Evolutionary conservation across 2,329 filamentous ascomycete genomes (phyloP), one percentile per base, ranked within the genome.

Genomic region (Fusarium papillatum): DNA sequence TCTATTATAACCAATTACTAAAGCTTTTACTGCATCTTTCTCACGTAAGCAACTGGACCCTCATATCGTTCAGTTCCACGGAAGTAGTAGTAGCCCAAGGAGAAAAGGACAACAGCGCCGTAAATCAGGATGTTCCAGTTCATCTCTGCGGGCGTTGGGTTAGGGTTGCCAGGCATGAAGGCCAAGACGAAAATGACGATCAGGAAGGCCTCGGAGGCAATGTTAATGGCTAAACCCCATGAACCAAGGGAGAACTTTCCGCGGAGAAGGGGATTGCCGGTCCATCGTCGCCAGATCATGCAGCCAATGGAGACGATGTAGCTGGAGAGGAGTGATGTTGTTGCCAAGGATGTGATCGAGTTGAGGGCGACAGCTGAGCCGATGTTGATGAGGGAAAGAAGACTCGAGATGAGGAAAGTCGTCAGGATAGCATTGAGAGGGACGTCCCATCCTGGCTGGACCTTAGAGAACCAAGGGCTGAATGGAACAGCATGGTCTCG

Each of bases 81-180:
- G 55, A 74, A 65, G 1, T 76, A 6, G 26, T 78, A 78, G 16
- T 78, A 79, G 7, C 36, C 34, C 2, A 76, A 36, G 16, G 71
- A 71, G 4, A 76, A 76, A 0, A 78, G 1, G 0, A 68, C 57
- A 3, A 79, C 57, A 1, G 4, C 57, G 0, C 43, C 69, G 5
- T 75, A 79, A 19, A 78, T 78, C 0, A 78, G 41, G 16, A 75
- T 73, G 24, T 71, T 78, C 76, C 76, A 78, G 1, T 78, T 78
- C 76, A 78, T 78, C 55, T 79, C 64, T 2, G 70, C 29, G 3
- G 71, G 19, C 0, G 75, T 61, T 0, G 76, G 76, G 24, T 73
- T 70, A 0, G 75, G 76, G 11, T 77, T 78, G 22, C 67, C 64
- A 5, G 76, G 76, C 76, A 78, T 78, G 0, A 79, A 78, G 0